Evolutionary conservation across 495 filamentous ascomycete species (phyloP), one percentile per base, ranked within the genome.

Genomic region (Corynascus novoguineensis): DNA sequence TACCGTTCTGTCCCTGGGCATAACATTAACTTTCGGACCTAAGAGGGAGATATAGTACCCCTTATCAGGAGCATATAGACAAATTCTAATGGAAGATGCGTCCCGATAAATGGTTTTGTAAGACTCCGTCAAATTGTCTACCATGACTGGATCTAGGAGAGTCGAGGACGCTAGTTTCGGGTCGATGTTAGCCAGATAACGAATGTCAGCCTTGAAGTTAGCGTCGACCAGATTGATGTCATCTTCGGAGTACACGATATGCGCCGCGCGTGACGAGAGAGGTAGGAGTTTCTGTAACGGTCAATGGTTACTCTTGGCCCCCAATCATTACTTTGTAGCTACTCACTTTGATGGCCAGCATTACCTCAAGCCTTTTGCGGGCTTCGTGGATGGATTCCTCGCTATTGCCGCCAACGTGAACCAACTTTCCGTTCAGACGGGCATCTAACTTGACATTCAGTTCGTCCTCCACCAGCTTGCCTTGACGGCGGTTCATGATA

Each of bases 191-290:
- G 62, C 64, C 17, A 76, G 64, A 50, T 68, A 61, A 1, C 66
- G 70, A 8, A 64, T 55, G 14, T 65, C 63, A 2, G 62, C 61
- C 4, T 31, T 53, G 12, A 24, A 17, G 24, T 28, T 32, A 7
- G 22, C 34, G 11, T 59, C 38, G 15, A 59, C 24, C 17, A 21
- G 38, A 8, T 63, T 35, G 17, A 61, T 51, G 14, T 70, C 60
- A 7, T 60, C 62, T 51, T 79, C 78, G 12, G 58, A 60, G 38
- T 77, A 75, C 17, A 75, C 61, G 3, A 75, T 19, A 49, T 71
- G 68, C 31, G 69, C 51, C 7, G 48, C 21, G 9, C 19, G 15
- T 1, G 3, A 22, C 5, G n/a, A 21, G 12, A 4, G 9, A 12
- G 37, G 4, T 1, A 19, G 4, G 0, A 62, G 31, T 53, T 55